A percentile compares a stretch with the other conserved stretches of the same genome.
Evolutionary conservation across 441 rosid species (phyloP).

Genomic region (Pelargonium hybrid): DNA sequence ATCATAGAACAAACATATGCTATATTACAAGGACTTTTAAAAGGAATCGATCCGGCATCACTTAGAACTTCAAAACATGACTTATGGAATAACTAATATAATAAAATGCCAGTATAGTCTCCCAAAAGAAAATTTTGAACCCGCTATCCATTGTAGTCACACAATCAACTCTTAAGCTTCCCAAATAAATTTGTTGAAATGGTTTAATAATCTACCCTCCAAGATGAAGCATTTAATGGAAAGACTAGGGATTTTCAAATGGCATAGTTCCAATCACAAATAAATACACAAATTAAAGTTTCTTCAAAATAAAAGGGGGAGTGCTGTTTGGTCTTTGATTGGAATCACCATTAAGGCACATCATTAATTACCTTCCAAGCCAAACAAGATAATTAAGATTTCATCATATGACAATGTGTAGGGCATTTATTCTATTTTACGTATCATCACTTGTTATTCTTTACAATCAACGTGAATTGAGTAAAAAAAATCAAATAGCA

Average conservation of each 20-base stretch:
- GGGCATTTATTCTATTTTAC: background rate
- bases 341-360: background rate
- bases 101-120: background rate
- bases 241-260: background rate
- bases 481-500: background rate
- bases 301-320: background rate
- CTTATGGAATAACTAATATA: background rate
- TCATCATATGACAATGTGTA: background rate
- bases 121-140: background rate
- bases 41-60: background rate
- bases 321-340: background rate
- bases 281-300: background rate
- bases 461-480: background rate
- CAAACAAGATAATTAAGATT: background rate
- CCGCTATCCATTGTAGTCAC: background rate
- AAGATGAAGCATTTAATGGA: background rate
- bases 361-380: background rate
- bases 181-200: too few relatives aligned
- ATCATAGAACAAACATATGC: background rate
- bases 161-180: background rate
- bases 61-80: background rate
- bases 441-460: background rate
- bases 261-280: background rate
- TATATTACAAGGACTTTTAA: background rate
- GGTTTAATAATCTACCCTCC: background rate